Base-by-base conservation (phyloP, 768 basidiomycete genomes). In the Tylopilus rubrobrunneus region DNA sequence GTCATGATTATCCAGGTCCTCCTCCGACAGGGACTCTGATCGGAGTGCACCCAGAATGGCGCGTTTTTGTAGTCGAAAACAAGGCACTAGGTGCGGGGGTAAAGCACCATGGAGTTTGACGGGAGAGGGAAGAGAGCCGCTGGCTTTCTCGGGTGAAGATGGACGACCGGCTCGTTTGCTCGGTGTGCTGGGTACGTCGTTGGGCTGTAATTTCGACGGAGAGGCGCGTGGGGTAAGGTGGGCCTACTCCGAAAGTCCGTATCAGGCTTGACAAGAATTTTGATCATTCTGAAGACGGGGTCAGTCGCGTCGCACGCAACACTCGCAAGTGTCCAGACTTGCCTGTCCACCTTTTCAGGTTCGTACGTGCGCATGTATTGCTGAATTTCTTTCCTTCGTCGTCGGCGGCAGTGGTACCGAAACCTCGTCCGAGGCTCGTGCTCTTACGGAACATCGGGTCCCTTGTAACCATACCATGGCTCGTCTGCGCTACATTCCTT, bases 181-280 rank as follows among this genome's bases (percentile, higher is more conserved):
- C 4, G 65, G 61, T 4, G 65, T 65, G 15, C 17, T 51, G 39
- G 61, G 59, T 5, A 48, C 42, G 11, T 63, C 65, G 39, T 17
- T 36, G 6, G 27, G 14, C 15, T 41, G 47, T 7, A 43, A 44
- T 46, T 56, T 67, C 5, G 47, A 50, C 10, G 59, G 63, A 27
- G 67, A 68, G 5, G 25, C 36, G 14, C 57, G 58, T 17, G 56
- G 66, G 1, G 59, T 60, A 7, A 51, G 33, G 7, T 58, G 61
- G 10, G 59, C 73, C 27, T 59, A 87, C 87, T 63, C 53, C 79
- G 75, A 64, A 86, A 89, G 64, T 89, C 86, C n/a, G 87, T 85
- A 17, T 74, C 71, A 3, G 79, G 58, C 3, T 56, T 41, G 43
- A 90, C 48, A 0, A 86, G 85, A 47, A 92, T 80, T 37, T 75